phyloP scores from a whole-genome alignment of 768 basidiomycete genomes.

The Heimioporus sp. region DNA sequence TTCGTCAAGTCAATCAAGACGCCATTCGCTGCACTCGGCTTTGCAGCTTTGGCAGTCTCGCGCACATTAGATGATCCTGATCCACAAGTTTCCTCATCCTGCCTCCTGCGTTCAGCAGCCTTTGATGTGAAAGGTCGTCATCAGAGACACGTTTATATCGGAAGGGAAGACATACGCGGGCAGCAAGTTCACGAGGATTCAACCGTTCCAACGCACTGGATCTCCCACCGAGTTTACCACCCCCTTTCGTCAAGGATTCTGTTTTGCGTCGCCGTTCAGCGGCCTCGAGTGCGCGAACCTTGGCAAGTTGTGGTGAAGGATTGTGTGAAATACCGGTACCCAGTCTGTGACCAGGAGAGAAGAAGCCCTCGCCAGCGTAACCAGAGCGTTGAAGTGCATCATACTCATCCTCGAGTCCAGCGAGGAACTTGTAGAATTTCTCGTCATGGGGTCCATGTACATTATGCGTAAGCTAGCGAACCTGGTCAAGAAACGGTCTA shows the following conservation, averaged over 20 bases:
- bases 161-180: slow-evolving; percentile 45
- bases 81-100: slow-evolving; percentile 75
- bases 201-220: slow-evolving; percentile 37
- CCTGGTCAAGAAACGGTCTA: not conserved
- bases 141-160: not conserved
- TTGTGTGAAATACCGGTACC: slow-evolving; percentile 69
- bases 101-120: slow-evolving; percentile 82
- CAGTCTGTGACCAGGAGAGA: slow-evolving; percentile 65
- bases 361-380: slow-evolving; percentile 91
- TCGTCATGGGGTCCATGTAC: slow-evolving; percentile 90
- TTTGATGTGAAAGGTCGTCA: slow-evolving; percentile 27
- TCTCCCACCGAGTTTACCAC: slow-evolving; percentile 64
- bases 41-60: slow-evolving; percentile 69
- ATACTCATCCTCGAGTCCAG: slow-evolving; percentile 80
- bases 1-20: slow-evolving; percentile 56
- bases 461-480: slow-evolving; percentile 76
- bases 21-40: slow-evolving; percentile 58
- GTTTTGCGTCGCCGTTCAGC: slow-evolving; percentile 69
- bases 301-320: slow-evolving; percentile 62
- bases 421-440: slow-evolving; percentile 71
- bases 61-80: slow-evolving; percentile 52
- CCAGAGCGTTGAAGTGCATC: slow-evolving; percentile 75
- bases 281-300: slow-evolving; percentile 68
- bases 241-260: slow-evolving; percentile 44
- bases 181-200: slow-evolving; percentile 70